Evolutionary conservation across 352 stramenopile species (phyloP).

Genomic region (Globisporangium emineosum): DNA sequence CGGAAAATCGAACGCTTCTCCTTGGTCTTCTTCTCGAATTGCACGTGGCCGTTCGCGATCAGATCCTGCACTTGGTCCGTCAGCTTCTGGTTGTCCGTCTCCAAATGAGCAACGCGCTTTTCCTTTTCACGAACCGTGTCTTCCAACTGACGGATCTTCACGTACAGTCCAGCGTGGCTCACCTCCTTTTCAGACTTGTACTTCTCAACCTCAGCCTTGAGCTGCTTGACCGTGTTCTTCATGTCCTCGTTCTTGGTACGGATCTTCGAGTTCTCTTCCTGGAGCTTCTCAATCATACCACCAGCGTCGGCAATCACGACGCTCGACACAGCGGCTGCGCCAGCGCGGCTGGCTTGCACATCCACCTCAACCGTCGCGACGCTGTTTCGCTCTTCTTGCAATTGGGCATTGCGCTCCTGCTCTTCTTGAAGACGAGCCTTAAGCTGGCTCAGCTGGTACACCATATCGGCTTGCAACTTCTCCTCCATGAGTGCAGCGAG

Average conservation of each 20-base stretch:
- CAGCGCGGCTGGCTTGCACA: constrained; percentile 11
- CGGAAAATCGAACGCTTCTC: constrained; percentile 80
- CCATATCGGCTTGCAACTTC: constrained; percentile 84
- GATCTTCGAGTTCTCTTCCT: constrained; percentile 75
- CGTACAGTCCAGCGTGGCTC: constrained; percentile 61
- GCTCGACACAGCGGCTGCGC: constrained; percentile 40
- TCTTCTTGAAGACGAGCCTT: constrained; percentile 80
- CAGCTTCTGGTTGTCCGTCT: constrained; percentile 74
- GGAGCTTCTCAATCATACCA: constrained; percentile 82
- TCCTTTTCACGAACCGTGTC: constrained; percentile 72
- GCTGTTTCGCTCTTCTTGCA: constrained; percentile 54
- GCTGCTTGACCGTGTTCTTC: constrained; percentile 49
- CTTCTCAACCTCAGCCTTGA: constrained; percentile 73
- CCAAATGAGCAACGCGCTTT: constrained; percentile 66
- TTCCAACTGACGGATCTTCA: constrained; percentile 74
- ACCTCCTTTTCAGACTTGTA: constrained; percentile 82
- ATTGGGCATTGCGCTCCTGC: constrained; percentile 66
- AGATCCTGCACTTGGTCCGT: constrained; percentile 50
- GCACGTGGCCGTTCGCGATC: constrained; percentile 34
- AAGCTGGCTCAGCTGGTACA: constrained; percentile 76
- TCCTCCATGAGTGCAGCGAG: constrained; percentile 70
- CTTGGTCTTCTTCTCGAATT: constrained; percentile 49
- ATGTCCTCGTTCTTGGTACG: constrained; percentile 78
- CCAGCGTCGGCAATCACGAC: constrained; percentile 75
- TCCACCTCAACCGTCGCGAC: constrained; percentile 37